Evolutionary conservation across 345 rosid species (phyloP), one percentile per base, ranked within the genome.

Genomic region (Noccaea bulbosa): DNA sequence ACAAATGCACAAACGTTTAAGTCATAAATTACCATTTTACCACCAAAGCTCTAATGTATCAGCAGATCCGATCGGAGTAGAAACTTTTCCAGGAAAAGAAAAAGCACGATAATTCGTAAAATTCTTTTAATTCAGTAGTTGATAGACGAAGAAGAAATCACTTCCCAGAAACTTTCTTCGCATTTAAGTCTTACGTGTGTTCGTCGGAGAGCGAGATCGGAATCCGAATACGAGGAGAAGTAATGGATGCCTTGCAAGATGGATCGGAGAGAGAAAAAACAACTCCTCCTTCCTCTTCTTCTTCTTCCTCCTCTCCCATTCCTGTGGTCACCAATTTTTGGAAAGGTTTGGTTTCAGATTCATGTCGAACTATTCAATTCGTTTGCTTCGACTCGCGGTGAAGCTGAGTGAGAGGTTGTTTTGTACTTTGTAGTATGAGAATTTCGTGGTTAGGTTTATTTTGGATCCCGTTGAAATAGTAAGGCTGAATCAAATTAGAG

Each of bases 301-400:
- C 93, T 54, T 77, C 67, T 64, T 78, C 85, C 39, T 40, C 96
- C 51, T 90, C 97, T 78, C 96, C 97, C 35, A 66, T 85, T 78
- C 76, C 92, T 33, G 81, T 83, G 64, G 87, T 91, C 78, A 79
- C 93, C 71, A 84, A 79, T 82, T 94, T 89, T 85, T 94, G 99
- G 99, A 86, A 81, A 94, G 99, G 99, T 90, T 74, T 40, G 66
- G 61, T 44, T 57, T 48, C 51, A 48, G 24, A 46, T 75, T 69
- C 59, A 5, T 34, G 46, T 20, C 7, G 6, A 60, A 9, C 38
- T 41, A 7, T 58, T 58, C 35, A 58, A 33, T 41, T 43, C 57
- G 51, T 34, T 60, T 68, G 59, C 35, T 53, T 61, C 38, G 34
- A 52, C 8, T 67, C 34, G 20, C 8, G 0, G 49, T 44, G 67